phyloP scores from a whole-genome alignment of 1,284 basidiomycete genomes.

The Ganoderma sp. region DNA sequence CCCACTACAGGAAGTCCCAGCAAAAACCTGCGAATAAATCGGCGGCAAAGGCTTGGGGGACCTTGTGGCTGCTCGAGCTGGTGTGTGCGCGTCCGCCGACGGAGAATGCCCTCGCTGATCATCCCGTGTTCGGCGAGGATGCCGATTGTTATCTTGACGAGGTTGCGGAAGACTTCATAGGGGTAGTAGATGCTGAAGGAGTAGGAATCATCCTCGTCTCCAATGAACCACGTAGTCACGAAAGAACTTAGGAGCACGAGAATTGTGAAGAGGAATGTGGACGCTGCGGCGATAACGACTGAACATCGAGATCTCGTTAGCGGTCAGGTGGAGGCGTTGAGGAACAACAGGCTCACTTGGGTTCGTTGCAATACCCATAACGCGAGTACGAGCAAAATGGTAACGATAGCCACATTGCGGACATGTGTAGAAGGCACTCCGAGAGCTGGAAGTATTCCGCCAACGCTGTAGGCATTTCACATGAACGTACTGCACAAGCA shows the following conservation, averaged over 20 bases:
- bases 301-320: not conserved
- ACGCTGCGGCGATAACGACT: constrained; percentile 73
- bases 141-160: constrained; percentile 67
- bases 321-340: not conserved
- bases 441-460: constrained; percentile 63
- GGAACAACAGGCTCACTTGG: constrained; percentile 50
- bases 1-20: constrained; percentile 79
- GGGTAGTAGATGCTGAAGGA: constrained; percentile 58
- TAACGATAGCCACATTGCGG: constrained; percentile 80
- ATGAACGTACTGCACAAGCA: constrained; percentile 65
- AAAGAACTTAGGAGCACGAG: constrained; percentile 76
- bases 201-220: constrained; percentile 48
- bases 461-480: constrained; percentile 76
- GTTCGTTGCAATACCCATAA: constrained; percentile 75
- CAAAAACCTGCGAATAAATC: constrained; percentile 69
- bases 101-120: constrained; percentile 46
- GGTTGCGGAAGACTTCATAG: constrained; percentile 61
- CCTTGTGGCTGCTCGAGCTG: constrained; percentile 25
- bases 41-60: constrained; percentile 54
- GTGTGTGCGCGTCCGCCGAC: constrained; percentile 23
- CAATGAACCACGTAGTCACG: constrained; percentile 68
- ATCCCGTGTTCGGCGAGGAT: constrained; percentile 63
- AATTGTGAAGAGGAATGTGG: constrained; percentile 66
- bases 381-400: constrained; percentile 69
- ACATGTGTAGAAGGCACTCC: constrained; percentile 72